Evolutionary conservation across 2,329 filamentous ascomycete species (phyloP), one percentile per base, ranked within the genome.

Genomic region (Mycocentrospora acerina): DNA sequence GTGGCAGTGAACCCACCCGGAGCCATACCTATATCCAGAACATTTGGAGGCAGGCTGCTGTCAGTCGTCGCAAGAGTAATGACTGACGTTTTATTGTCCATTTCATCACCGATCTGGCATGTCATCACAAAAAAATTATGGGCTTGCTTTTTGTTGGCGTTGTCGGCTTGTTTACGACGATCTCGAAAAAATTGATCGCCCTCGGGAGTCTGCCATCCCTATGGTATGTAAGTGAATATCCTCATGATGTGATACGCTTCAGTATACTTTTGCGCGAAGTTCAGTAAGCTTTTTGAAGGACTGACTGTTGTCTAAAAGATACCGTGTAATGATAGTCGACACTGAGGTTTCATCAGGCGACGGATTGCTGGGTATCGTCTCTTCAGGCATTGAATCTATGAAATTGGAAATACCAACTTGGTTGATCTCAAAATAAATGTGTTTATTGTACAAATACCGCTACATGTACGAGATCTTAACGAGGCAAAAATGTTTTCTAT

Each of bases 11-110:
- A 82, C 1, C 73, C 78, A 4, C 78, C 78, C 0, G 78, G 78
- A 0, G 78, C 78, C 64, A 76, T 73, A 55, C 78, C 79, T 44
- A 79, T 66, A 46, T 82, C 78, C 1, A 82, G 70, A 14, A 81
- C 64, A 8, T 29, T 30, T 5, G 32, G 40, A 13, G 19, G 11
- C 10, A 17, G 24, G n/a, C 9, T 24, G n/a, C n/a, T 15, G 7
- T 14, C 12, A 9, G 34, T 13, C n/a, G n/a, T n/a, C 19, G 37
- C 24, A 17, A 68, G 40, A 9, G 31, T 40, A n/a, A 75, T 59
- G 11, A 60, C 67, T 2, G 41, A 35, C 1, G 66, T 71, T 0
- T 36, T 35, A 0, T 24, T 7, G 7, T 78, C 48, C 15, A 80
- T 53, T 32, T 77, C 68, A 2, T 56, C 12, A 2, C 57, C 73